Base-by-base conservation (phyloP, 2,329 filamentous ascomycete genomes). In the Aspergillus felis region DNA sequence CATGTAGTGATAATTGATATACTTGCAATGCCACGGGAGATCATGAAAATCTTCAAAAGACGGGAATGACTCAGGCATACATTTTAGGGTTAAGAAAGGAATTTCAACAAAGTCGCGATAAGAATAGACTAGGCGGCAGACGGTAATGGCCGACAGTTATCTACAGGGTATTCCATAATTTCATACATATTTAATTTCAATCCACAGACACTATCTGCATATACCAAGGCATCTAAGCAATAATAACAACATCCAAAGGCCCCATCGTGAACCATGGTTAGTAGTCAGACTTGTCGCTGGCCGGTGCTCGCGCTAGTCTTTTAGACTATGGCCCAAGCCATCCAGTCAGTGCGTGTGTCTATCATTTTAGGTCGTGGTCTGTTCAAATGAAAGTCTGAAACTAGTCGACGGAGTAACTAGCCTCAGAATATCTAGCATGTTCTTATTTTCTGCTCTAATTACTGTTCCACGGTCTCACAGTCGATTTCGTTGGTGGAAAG, bases 401-500 rank as follows among this genome's bases (percentile, higher is more conserved):
- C 32, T 38, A 38, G 32, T 38, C 5, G 4, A 35, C 32, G 32
- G 14, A 38, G 32, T 17, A 17, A n/a, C 32, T 38, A 38, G 32
- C 32, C 32, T 38, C 14, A n/a, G 32, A 38, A 38, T 46, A 24
- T 20, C 42, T 10, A 22, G 22, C n/a, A 46, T 14, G 42, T 20
- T 24, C n/a, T 46, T 24, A 38, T 38, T 22, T 24, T 46, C n/a
- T 46, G 14, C n/a, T 46, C 48, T 47, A 25, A 41, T 22, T 25
- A 54, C 54, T 60, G 5, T 53, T 14, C 14, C 14, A 24, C 29
- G 8, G 28, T 8, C 41, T 61, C 25, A 57, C 38, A 57, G 54
- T 32, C 56, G 60, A 50, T 55, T 57, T 51, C 64, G 60, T 52
- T 64, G 65, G 50, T 68, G 65, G 51, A 64, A 53, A 28, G 69